Base-by-base conservation (phyloP, 139 green algal species). In the Chlorella sp. region DNA sequence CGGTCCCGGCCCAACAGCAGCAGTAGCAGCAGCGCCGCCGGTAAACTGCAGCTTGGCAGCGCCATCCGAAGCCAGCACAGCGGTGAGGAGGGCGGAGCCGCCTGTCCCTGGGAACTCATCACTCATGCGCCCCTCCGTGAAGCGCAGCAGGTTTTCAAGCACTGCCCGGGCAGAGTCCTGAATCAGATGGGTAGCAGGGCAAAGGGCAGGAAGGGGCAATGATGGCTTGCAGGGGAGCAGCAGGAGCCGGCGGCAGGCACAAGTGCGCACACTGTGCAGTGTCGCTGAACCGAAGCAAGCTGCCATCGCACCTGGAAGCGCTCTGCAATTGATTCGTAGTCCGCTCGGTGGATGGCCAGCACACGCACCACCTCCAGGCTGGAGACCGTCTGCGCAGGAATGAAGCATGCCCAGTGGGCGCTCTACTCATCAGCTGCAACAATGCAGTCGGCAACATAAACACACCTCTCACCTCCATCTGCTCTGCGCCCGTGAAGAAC, bases 241-340 rank as follows among this genome's bases (percentile, higher is more conserved):
- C 9, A 20, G 21, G 51, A 60, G 12, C 51, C 9, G 15, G 51
- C 11, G 51, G 44, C 44, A 11, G 44, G 7, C 7, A 11, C 44
- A 55, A 11, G 7, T 55, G 7, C 11, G 44, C 44, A 55, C 44
- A 55, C 7, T 7, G 7, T 7, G n/a, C n/a, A n/a, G n/a, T n/a
- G n/a, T n/a, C n/a, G n/a, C n/a, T n/a, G n/a, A n/a, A n/a, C n/a
- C n/a, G n/a, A n/a, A n/a, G 44, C 44, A 51, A 60, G 51, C 18
- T 60, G 12, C 51, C 12, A 9, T 2, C 51, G 18, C 15, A 15
- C 51, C 51, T 69, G 82, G 71, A 87, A 87, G 6, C 68, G 51
- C 15, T 87, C 82, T 4, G 82, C 71, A 15, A 87, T 79, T 0
- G 71, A 69, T 51, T 87, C 82, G 64, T 83, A 87, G 12, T 56